Evolutionary conservation across 2,329 filamentous ascomycete species (phyloP), one percentile per base, ranked within the genome.

Genomic region (Fusarium continuum): DNA sequence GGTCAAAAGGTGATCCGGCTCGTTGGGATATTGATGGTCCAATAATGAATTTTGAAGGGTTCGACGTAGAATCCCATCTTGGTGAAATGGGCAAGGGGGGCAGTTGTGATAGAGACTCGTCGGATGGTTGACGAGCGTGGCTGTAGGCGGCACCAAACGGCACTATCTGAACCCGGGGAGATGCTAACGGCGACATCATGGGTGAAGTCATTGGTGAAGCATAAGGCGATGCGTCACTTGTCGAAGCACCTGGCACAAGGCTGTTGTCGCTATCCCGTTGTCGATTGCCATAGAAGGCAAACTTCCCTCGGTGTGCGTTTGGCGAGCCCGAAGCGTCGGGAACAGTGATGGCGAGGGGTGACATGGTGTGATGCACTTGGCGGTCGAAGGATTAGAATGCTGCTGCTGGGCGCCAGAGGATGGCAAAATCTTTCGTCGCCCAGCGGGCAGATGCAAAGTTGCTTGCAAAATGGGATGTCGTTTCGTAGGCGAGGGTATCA

Each of bases 11-110:
- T 9, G 69, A 70, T 56, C 62, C 67, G 44, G 68, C 56, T 32
- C 69, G 41, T 28, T 59, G 45, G 11, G 64, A 61, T 48, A 46
- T 62, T 49, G 64, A 51, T 53, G 55, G 70, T 61, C 64, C 69
- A 31, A 71, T 58, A 26, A 74, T 36, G 43, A 70, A 67, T 55
- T 69, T 73, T 41, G 71, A 58, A 17, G 71, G 64, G 50, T 74
- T 69, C 9, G 72, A 67, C 31, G 74, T 61, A 22, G 74, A 75
- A 61, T 83, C 82, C 82, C 83, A 85, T 63, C 82, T 73, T 50
- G 76, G 76, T 16, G 75, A 77, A 22, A 76, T 63, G 36, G 78
- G 75, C 39, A 77, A 56, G 23, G 76, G 70, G 38, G 77, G 75
- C 13, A 74, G 62, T 45, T 75, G 73, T 29, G 70, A 69, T 34